Evolutionary conservation across 495 filamentous ascomycete species (phyloP).

Genomic region (Penicillium manginii): DNA sequence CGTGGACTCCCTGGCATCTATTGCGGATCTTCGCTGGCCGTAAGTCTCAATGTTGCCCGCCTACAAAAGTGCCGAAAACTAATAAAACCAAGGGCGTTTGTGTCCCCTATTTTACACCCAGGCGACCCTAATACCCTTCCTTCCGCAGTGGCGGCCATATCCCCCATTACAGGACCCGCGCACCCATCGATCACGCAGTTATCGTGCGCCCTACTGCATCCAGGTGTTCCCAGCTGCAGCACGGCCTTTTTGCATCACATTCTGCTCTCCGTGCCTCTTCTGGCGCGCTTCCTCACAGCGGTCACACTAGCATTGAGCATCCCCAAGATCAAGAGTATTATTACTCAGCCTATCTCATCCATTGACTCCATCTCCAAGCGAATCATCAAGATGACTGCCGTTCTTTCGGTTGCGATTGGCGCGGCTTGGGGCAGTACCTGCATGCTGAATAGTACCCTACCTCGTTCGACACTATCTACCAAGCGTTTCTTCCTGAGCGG

Average conservation of each 20-base stretch:
- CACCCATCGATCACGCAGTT: constrained; percentile 82
- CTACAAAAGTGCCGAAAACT: not conserved
- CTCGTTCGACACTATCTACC: constrained; percentile 72
- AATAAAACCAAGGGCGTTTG: constrained; percentile 58
- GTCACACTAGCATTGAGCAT: constrained; percentile 71
- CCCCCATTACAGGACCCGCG: constrained; percentile 79
- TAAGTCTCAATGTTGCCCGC: constrained; percentile 45
- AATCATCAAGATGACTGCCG: constrained; percentile 70
- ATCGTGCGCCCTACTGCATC: constrained; percentile 92
- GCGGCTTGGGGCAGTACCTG: constrained; percentile 88
- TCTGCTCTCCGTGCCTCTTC: constrained; percentile 74
- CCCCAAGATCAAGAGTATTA: constrained; percentile 65
- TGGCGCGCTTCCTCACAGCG: constrained; percentile 76
- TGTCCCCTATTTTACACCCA: constrained; percentile 88
- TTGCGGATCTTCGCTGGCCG: constrained; percentile 85
- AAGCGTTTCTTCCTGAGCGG: constrained; percentile 89
- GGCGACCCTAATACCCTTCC: constrained; percentile 65
- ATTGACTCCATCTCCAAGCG: constrained; percentile 62
- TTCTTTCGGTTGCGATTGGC: constrained; percentile 76
- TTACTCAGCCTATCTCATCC: constrained; percentile 65
- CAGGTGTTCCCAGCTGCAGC: constrained; percentile 80
- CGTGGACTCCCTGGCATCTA: constrained; percentile 77
- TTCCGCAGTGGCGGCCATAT: constrained; percentile 62
- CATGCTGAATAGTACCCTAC: constrained; percentile 78
- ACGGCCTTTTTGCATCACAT: constrained; percentile 84